Conservation (phyloP, 345 rosid genomes). For the Bruguiera parviflora region DNA sequence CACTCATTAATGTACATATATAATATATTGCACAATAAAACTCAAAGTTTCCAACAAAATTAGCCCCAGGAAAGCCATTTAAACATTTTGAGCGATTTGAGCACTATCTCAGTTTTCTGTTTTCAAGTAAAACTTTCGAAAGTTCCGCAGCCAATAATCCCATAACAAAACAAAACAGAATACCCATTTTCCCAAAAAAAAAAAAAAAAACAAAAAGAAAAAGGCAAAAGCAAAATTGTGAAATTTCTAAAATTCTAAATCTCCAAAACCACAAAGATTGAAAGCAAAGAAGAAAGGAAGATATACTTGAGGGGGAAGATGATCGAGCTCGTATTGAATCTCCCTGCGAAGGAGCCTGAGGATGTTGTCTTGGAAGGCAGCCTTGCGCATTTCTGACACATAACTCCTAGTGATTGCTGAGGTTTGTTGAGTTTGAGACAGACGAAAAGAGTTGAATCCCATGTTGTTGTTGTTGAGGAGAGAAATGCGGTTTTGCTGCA, state of each 20-base stretch:
- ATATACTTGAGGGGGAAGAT: slow-evolving; percentile 41
- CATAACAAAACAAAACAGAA: no score
- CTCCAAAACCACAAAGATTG: neutral
- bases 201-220: no score
- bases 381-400: slow-evolving; percentile 66
- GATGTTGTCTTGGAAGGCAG: slow-evolving; percentile 69
- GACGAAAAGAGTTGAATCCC: neutral
- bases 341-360: slow-evolving; percentile 58
- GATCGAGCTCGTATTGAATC: slow-evolving; percentile 65
- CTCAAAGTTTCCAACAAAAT: no score
- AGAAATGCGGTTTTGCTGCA: slow-evolving; percentile 3
- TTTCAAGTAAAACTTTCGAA: no score
- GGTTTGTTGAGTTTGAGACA: neutral
- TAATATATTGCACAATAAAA: no score
- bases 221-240: neutral
- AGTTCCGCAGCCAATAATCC: no score
- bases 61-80: no score
- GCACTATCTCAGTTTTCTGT: no score
- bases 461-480: neutral
- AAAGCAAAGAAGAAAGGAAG: neutral
- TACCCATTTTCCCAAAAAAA: no score
- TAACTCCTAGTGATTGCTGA: slow-evolving; percentile 31
- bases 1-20: no score
- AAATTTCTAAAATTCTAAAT: neutral
- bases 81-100: no score